Evolutionary conservation across 768 basidiomycete species (phyloP).

Genomic region (Tricholoma flavovirens): DNA sequence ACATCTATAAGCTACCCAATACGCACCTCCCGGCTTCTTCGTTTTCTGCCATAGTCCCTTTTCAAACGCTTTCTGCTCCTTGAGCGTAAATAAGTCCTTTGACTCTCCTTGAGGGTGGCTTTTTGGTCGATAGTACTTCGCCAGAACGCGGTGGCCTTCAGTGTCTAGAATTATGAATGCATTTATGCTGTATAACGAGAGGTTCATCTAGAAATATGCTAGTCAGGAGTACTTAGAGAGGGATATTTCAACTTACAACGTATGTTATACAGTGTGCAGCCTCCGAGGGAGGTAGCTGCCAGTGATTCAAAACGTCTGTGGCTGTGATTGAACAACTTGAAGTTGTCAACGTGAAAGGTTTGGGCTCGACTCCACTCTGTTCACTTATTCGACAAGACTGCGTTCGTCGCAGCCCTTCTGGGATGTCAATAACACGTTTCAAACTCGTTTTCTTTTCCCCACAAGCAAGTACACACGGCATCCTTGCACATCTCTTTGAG

Average conservation of each 20-base stretch:
- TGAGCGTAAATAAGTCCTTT: conserved; percentile 62
- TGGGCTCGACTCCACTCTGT: too few relatives aligned
- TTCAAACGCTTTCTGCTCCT: conserved; percentile 95
- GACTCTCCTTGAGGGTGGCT: conserved; percentile 54
- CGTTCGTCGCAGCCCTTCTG: too few relatives aligned
- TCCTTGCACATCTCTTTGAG: conserved; percentile 40
- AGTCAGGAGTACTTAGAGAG: background rate
- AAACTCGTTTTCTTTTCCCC: conserved; percentile 54
- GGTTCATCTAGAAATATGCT: conserved; percentile 46
- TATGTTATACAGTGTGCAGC: background rate
- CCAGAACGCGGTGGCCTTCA: conserved; percentile 92
- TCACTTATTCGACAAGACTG: too few relatives aligned
- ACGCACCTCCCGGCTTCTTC: conserved; percentile 83
- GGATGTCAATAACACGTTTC: conserved; percentile 19
- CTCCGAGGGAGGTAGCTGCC: too few relatives aligned
- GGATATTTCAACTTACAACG: background rate
- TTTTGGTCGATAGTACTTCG: conserved; percentile 90
- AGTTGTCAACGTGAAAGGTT: too few relatives aligned
- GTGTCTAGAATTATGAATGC: conserved; percentile 90
- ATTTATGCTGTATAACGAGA: conserved; percentile 82
- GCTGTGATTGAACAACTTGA: too few relatives aligned
- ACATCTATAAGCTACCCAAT: background rate
- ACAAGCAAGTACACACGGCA: conserved; percentile 12
- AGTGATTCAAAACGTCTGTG: background rate
- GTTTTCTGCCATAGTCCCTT: conserved; percentile 95